Evolutionary conservation across 805 yeast genomes (phyloP).

Genomic region (Clavispora asparagi): DNA sequence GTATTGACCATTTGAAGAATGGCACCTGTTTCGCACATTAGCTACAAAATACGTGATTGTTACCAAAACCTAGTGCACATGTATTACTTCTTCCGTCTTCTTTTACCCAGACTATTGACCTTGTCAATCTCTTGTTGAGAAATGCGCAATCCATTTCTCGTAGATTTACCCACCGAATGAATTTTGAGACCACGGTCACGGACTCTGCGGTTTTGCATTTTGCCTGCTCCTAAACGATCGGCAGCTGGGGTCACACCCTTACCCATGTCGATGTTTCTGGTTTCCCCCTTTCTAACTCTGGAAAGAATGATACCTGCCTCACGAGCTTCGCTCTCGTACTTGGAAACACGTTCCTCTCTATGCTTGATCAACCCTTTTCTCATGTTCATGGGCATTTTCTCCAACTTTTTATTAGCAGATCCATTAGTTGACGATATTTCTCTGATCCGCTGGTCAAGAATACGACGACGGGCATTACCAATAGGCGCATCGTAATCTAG

Average conservation of each 20-base stretch:
- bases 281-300: slow-evolving; percentile 60
- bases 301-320: slow-evolving; percentile 91
- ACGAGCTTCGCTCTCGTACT: slow-evolving; percentile 70
- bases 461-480: slow-evolving; percentile 65
- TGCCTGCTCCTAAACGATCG: slow-evolving; percentile 47
- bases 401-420: slow-evolving; percentile 43
- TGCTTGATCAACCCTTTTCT: slow-evolving; percentile 76
- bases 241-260: slow-evolving; percentile 47
- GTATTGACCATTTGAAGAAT: background rate
- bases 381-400: slow-evolving; percentile 84
- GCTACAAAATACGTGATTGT: background rate
- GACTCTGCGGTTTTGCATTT: slow-evolving; percentile 30
- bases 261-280: slow-evolving; percentile 52
- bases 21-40: background rate
- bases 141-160: slow-evolving; percentile 73
- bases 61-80: background rate
- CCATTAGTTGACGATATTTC: slow-evolving; percentile 39
- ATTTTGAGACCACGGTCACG: slow-evolving; percentile 80
- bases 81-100: slow-evolving; percentile 2
- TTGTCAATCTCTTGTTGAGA: slow-evolving; percentile 61
- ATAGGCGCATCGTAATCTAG: slow-evolving; percentile 56
- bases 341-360: slow-evolving; percentile 45
- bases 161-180: slow-evolving; percentile 67
- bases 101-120: slow-evolving; percentile 18
- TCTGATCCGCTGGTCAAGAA: slow-evolving; percentile 54